Evolutionary conservation across 2,329 filamentous ascomycete genomes (phyloP).

Genomic region (Chrysoporthe deuterocubensis): DNA sequence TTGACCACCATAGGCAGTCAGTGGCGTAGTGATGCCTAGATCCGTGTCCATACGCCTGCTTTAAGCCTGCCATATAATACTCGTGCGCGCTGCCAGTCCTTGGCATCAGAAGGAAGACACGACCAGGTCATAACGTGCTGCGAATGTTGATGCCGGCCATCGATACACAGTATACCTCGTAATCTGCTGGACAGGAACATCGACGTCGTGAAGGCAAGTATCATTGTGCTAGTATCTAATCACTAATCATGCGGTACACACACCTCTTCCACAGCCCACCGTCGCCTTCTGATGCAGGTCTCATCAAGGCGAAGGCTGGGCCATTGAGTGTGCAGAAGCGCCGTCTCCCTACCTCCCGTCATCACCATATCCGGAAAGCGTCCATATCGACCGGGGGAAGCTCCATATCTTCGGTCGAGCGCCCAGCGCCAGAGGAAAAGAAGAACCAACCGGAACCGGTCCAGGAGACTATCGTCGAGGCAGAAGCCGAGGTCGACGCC

Average conservation of each 20-base stretch:
- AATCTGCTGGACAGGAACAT: conserved; percentile 19
- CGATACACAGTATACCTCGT: not conserved
- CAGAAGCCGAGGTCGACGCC: conserved; percentile 14
- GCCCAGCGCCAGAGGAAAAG: not conserved
- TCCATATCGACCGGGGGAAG: conserved; percentile 21
- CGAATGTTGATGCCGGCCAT: conserved; percentile 24
- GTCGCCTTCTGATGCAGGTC: conserved; percentile 24
- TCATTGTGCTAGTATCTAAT: not conserved
- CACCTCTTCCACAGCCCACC: conserved; percentile 22
- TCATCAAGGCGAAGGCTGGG: conserved; percentile 23
- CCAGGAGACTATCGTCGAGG: conserved; percentile 23
- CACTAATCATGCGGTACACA: conserved; percentile 26
- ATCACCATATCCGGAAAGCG: conserved; percentile 23
- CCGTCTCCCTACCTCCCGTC: conserved; percentile 25
- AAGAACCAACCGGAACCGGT: not conserved
- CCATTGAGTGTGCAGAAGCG: conserved; percentile 19
- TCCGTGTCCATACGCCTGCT: not conserved
- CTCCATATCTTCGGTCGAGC: conserved; percentile 9
- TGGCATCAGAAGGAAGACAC: not conserved
- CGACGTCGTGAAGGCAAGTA: not conserved
- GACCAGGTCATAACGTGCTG: conserved; percentile 1
- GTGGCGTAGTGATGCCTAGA: conserved; percentile 25
- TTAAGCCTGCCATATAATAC: conserved; percentile 10
- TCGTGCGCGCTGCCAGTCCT: not conserved
- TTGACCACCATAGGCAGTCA: conserved; percentile 16